Evolutionary conservation across 2,329 filamentous ascomycete species (phyloP).

Genomic region (Eutypella sp.): DNA sequence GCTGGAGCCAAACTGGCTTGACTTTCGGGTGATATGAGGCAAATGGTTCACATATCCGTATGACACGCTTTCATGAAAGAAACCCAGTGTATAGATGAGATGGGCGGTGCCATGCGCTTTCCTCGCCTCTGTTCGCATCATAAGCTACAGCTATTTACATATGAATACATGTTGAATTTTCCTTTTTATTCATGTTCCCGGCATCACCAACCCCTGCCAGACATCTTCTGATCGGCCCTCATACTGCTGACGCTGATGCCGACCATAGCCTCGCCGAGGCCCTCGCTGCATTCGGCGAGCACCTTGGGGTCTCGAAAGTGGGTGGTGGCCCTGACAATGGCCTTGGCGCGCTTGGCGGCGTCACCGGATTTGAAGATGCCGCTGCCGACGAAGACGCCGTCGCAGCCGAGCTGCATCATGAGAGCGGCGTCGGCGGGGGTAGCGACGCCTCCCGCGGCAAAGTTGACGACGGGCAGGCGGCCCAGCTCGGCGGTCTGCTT

Average conservation of each 20-base stretch:
- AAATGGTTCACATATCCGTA: no score
- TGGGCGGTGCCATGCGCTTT: no score
- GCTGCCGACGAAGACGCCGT: constrained; percentile 94
- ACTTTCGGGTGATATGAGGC: no score
- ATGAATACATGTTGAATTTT: no score
- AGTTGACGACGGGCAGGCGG: constrained; percentile 91
- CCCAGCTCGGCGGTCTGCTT: constrained; percentile 84
- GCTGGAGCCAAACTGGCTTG: no score
- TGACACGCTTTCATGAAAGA: no score
- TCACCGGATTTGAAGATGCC: constrained; percentile 98
- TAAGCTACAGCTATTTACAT: no score
- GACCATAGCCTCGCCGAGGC: constrained; percentile 96
- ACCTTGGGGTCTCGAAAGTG: constrained; percentile 84
- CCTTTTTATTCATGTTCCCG: constrained; percentile 1
- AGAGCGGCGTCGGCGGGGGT: constrained; percentile 94
- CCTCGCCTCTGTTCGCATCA: no score
- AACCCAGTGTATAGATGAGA: no score
- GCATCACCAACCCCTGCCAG: constrained; percentile 74
- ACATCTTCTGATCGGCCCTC: constrained; percentile 75
- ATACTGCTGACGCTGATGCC: constrained; percentile 83
- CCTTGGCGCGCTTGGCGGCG: constrained; percentile 82
- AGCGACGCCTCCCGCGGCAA: constrained; percentile 98
- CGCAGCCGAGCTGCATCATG: constrained; percentile 97
- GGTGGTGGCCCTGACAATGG: constrained; percentile 90
- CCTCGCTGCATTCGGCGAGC: constrained; percentile 79